Conservation (phyloP, 441 rosid genomes). For the Daphne laureola region DNA sequence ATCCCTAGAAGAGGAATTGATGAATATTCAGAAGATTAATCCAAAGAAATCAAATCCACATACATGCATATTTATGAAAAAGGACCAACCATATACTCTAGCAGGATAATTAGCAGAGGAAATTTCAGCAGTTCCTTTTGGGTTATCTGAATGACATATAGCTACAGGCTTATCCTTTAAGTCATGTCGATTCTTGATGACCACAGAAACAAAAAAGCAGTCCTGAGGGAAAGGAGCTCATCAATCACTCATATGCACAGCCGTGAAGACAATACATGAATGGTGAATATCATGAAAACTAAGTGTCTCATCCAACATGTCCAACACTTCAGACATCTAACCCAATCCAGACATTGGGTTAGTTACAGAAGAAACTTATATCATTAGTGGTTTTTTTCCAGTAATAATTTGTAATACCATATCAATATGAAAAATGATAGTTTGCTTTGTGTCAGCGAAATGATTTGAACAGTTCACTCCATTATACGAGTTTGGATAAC, state of each 20-base stretch:
- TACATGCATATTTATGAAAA: constrained; percentile 12
- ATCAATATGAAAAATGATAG: constrained; percentile 70
- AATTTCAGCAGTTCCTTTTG: constrained; percentile 95
- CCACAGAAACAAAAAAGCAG: constrained; percentile 90
- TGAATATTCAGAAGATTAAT: constrained; percentile 11
- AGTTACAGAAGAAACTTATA: constrained; percentile 1
- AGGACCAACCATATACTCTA: constrained; percentile 68
- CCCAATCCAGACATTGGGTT: background rate
- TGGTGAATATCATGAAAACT: constrained; percentile 1
- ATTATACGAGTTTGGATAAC: constrained; percentile 37
- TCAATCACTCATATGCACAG: constrained; percentile 12
- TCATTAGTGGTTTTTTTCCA: background rate
- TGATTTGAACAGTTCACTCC: constrained; percentile 27
- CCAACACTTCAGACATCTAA: constrained; percentile 9
- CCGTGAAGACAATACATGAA: constrained; percentile 1
- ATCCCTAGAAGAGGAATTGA: constrained; percentile 37
- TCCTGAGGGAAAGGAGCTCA: constrained; percentile 50
- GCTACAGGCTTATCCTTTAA: constrained; percentile 83
- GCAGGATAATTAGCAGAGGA: constrained; percentile 97
- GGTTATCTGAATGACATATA: constrained; percentile 84
- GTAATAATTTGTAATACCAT: constrained; percentile 44
- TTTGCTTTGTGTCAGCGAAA: constrained; percentile 30
- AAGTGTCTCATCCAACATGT: constrained; percentile 6
- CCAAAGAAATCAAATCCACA: background rate
- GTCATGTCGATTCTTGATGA: constrained; percentile 60